Evolutionary conservation across 306 rosid species (phyloP), one percentile per base, ranked within the genome.

Genomic region (Vigna nakashimae): DNA sequence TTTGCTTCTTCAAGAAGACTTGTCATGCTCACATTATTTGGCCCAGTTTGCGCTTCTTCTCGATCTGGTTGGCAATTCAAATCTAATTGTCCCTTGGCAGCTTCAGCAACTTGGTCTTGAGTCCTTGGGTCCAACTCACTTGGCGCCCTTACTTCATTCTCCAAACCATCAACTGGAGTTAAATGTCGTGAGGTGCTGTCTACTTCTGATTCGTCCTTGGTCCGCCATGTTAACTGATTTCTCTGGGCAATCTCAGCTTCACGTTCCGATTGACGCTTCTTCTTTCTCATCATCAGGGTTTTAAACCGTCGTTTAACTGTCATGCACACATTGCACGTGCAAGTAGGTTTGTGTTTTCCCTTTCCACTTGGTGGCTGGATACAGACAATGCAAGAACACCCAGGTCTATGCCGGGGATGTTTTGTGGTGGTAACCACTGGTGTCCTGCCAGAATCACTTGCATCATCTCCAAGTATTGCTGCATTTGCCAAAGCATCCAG

Each of bases 321-420:
- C 91, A 87, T 88, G 90, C 99, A 95, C 57, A 95, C 99, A 2
- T 86, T 86, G 86, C 99, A 95, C 11, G 92, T 91, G 90, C 99
- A 95, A 49, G 97, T 83, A 64, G 99, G 98, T 77, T 95, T 95
- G 90, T 95, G 99, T 89, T 95, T 95, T 50, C 99, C 99, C 86
- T 95, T 95, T 67, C 99, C 99, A 62, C 99, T 95, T 0, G 99
- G 99, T 67, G 99, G 99, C 82, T 95, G 99, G 89, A 95, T 95
- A 86, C 99, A 95, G 68, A 95, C 99, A 82, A 95, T 95, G 86
- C 99, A 95, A 62, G 99, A 92, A 90, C 99, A 95, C 75, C 99
- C 99, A 18, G 99, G 98, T 45, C 99, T 96, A 78, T 95, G 99
- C 71, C 99, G 84, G 17, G 99, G 99, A 84, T 95, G 99, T 78